Evolutionary conservation across 768 basidiomycete genomes (phyloP).

Genomic region (Amanita brunnescens): DNA sequence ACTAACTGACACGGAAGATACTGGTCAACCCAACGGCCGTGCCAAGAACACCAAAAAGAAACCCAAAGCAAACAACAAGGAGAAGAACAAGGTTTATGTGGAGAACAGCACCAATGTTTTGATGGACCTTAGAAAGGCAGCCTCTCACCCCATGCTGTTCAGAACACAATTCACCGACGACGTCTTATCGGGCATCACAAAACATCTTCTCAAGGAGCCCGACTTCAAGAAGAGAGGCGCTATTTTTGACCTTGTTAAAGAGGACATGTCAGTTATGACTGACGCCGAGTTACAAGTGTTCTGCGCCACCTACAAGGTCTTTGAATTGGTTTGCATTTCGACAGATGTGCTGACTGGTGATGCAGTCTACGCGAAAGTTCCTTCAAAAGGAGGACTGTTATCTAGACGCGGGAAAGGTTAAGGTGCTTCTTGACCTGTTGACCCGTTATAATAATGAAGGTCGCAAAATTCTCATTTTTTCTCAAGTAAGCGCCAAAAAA

Average conservation of each 20-base stretch:
- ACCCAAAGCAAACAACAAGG: slow-evolving; percentile 30
- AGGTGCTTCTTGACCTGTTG: slow-evolving; percentile 63
- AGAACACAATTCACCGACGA: slow-evolving; percentile 76
- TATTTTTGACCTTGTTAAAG: slow-evolving; percentile 78
- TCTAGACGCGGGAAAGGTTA: slow-evolving; percentile 83
- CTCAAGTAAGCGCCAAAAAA: slow-evolving; percentile 52
- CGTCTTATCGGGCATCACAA: slow-evolving; percentile 64
- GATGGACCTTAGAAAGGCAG: slow-evolving; percentile 96
- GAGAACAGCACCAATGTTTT: slow-evolving; percentile 90
- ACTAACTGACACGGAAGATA: slow-evolving; percentile 14
- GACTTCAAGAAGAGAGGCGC: slow-evolving; percentile 83
- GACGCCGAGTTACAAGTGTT: slow-evolving; percentile 92
- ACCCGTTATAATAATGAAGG: slow-evolving; percentile 54
- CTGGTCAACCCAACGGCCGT: slow-evolving; percentile 14
- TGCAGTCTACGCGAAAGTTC: slow-evolving; percentile 63
- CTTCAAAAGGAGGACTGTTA: slow-evolving; percentile 68
- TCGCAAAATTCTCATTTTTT: slow-evolving; percentile 88
- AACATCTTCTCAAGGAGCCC: slow-evolving; percentile 79
- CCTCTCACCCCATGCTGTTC: slow-evolving; percentile 95
- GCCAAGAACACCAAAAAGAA: slow-evolving; percentile 36
- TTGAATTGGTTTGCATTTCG: slow-evolving; percentile 10
- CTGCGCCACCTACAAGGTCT: slow-evolving; percentile 78
- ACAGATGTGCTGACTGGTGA: not conserved
- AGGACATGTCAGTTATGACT: slow-evolving; percentile 98
- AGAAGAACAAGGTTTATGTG: slow-evolving; percentile 58